Percentiles rank a stretch among this genome's conserved stretches.
Evolutionary conservation across 768 basidiomycete genomes (phyloP).

Genomic region (Lentinula raphanica): DNA sequence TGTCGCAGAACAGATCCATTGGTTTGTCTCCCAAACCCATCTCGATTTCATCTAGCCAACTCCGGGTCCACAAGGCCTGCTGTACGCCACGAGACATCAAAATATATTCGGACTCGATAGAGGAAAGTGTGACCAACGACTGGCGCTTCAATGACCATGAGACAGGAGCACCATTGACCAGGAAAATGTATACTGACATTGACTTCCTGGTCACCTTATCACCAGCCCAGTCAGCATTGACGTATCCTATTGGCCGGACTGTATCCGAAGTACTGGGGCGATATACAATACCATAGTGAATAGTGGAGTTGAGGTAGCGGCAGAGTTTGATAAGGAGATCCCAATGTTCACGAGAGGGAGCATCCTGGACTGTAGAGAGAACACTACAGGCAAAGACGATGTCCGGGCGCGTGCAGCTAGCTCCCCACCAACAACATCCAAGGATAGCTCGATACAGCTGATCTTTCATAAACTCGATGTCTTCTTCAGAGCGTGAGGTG

Average conservation of each 20-base stretch:
- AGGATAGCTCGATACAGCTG: too few species aligned
- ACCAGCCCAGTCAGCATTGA: constrained; percentile 29
- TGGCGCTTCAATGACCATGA: constrained; percentile 17
- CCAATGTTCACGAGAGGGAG: background rate
- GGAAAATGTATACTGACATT: constrained; percentile 17
- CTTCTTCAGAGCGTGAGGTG: too few species aligned
- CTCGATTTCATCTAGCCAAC: too few species aligned
- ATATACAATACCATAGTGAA: background rate
- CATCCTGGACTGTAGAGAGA: background rate
- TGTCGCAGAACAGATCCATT: too few species aligned
- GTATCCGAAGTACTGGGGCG: background rate
- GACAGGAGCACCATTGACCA: constrained; percentile 12
- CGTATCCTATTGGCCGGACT: constrained; percentile 12
- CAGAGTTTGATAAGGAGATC: background rate
- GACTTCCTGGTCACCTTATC: constrained; percentile 17
- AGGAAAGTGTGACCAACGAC: constrained; percentile 12
- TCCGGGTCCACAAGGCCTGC: constrained; percentile 11
- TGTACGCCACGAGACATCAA: constrained; percentile 11
- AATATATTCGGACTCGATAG: constrained; percentile 23
- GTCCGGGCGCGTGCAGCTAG: background rate
- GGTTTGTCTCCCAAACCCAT: too few species aligned
- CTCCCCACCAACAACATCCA: background rate
- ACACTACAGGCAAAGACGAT: background rate
- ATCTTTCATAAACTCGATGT: too few species aligned
- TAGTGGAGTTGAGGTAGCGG: background rate